A percentile compares a stretch with the other conserved stretches of the same genome.
Conservation (phyloP, 176 grass and related monocot species). For the Olyra latifolia region DNA sequence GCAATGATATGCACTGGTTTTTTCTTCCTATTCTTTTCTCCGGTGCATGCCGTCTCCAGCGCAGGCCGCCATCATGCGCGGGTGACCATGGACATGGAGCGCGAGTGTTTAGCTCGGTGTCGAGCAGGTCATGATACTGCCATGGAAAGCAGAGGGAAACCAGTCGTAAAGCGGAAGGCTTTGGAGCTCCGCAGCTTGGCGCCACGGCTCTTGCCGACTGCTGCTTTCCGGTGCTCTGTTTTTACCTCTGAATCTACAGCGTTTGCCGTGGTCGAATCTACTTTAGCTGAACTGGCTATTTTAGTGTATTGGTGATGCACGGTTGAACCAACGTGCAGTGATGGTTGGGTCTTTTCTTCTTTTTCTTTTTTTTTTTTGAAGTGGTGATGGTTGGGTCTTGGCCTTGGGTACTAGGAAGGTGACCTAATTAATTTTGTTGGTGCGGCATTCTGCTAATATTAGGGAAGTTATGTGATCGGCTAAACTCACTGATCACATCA, state of each 20-base stretch:
- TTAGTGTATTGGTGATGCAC: not conserved
- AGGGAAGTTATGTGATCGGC: not conserved
- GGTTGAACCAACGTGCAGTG: not conserved
- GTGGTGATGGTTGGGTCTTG: not conserved
- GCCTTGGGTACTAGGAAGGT: not conserved
- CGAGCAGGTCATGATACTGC: not conserved
- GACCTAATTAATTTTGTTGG: not conserved
- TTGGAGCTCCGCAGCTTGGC: not conserved
- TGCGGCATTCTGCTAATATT: not conserved
- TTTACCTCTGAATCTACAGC: not conserved
- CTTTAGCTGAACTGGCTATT: not conserved
- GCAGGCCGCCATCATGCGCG: not conserved
- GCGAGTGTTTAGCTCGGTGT: not conserved
- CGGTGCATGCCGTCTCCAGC: not conserved
- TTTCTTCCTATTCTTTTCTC: too few species aligned
- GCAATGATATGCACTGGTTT: too few species aligned
- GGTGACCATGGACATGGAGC: not conserved
- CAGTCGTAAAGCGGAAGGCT: not conserved
- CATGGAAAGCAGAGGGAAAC: not conserved
- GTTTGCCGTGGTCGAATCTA: not conserved
- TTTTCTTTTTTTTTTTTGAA: too few species aligned
- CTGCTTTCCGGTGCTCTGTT: not conserved
- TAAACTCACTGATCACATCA: not conserved
- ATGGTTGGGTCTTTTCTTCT: not conserved
- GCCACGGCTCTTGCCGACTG: not conserved